A percentile compares a stretch with the other conserved stretches of the same genome.
Evolutionary conservation across 768 basidiomycete species (phyloP).

Genomic region (Hericium rajendrae): DNA sequence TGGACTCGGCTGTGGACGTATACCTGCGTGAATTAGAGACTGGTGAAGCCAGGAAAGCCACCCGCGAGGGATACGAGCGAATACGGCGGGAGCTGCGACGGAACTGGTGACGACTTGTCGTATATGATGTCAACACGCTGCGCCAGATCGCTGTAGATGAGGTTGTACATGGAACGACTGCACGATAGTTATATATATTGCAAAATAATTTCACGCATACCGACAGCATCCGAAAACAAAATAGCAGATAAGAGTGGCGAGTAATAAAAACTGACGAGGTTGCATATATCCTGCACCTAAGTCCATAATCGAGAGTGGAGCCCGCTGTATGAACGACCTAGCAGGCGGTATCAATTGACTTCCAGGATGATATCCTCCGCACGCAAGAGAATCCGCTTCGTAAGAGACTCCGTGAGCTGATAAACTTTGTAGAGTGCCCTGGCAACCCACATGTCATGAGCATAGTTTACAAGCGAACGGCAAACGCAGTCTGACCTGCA

Average conservation of each 20-base stretch:
- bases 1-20: conserved; percentile 64
- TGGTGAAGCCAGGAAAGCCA: conserved; percentile 39
- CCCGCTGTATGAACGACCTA: no score
- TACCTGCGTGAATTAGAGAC: conserved; percentile 66
- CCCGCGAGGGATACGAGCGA: conserved; percentile 54
- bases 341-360: conserved; percentile 32
- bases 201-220: conserved; percentile 1
- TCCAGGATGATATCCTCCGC: conserved; percentile 79
- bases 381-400: conserved; percentile 52
- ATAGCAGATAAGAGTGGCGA: no score
- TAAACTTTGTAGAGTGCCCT: conserved; percentile 72
- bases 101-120: conserved; percentile 47
- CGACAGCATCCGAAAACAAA: no score
- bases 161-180: neutral
- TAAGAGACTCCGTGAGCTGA: conserved; percentile 44
- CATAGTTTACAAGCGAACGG: neutral
- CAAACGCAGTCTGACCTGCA: conserved; percentile 36
- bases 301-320: no score
- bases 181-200: neutral
- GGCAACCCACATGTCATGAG: conserved; percentile 10
- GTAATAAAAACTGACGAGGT: no score
- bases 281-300: no score
- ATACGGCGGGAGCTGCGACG: conserved; percentile 63
- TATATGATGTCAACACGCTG: neutral
- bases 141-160: neutral